These are phyloP conservation scores for Phanerochaete sordida DNA, from an alignment of 768 basidiomycete genomes.

Conservation along the genomic window DNA sequence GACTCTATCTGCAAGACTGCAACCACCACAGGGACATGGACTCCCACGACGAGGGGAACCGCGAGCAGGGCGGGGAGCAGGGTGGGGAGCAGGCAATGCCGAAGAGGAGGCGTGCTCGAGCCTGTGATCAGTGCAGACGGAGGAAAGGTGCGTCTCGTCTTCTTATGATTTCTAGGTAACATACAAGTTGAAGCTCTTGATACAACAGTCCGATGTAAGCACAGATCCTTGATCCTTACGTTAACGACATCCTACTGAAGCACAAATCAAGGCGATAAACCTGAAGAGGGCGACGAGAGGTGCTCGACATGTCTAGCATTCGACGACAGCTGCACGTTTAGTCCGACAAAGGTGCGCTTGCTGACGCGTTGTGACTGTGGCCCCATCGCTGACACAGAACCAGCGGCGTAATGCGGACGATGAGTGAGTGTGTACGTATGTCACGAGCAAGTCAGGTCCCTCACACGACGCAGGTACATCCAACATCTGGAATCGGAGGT, in stretches of 20 bases:
- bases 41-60: no score
- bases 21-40: no score
- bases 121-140: background rate
- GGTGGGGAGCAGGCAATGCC: no score
- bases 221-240: background rate
- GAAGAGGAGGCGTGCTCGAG: background rate
- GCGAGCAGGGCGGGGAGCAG: no score
- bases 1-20: no score
- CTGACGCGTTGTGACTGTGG: background rate
- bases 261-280: slow-evolving; percentile 5
- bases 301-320: slow-evolving; percentile 6
- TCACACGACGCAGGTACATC: background rate
- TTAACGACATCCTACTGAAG: background rate
- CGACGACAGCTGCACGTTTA: slow-evolving; percentile 6
- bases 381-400: background rate
- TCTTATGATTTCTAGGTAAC: background rate
- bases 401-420: background rate
- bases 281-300: no score
- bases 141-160: background rate
- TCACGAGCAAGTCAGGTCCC: background rate
- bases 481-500: background rate
- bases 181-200: no score
- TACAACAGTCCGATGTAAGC: slow-evolving; percentile 8
- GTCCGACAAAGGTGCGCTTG: background rate
- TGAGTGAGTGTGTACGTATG: background rate